phyloP scores from a whole-genome alignment of 176 grass and related monocot species.

The Aechmea fasciata region DNA sequence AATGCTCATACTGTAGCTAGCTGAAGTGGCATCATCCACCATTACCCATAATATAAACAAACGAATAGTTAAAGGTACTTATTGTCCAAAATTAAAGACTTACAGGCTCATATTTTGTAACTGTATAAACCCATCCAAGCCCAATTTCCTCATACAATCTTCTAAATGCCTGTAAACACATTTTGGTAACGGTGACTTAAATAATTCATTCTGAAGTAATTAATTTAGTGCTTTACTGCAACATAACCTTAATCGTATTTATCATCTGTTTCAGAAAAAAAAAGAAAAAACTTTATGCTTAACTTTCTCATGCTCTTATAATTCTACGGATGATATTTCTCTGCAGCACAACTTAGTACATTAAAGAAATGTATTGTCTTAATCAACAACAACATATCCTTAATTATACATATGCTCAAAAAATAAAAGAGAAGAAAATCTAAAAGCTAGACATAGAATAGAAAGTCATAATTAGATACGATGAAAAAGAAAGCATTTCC shows the following conservation, averaged over 20 bases:
- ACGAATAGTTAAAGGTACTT: background rate
- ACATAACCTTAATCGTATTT: too few species aligned
- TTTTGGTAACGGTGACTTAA: background rate
- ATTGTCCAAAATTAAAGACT: slow-evolving; percentile 29
- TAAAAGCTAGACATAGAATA: background rate
- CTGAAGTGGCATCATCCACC: background rate
- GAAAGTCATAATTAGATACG: background rate
- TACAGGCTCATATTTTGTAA: slow-evolving; percentile 93
- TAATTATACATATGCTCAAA: background rate
- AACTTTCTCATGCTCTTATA: too few species aligned
- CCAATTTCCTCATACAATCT: slow-evolving; percentile 86
- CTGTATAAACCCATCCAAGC: slow-evolving; percentile 90
- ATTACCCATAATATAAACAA: slow-evolving; percentile 18
- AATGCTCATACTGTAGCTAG: background rate
- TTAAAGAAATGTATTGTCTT: too few species aligned
- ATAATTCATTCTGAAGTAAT: too few species aligned
- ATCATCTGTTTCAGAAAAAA: too few species aligned
- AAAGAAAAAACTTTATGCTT: too few species aligned
- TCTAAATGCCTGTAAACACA: slow-evolving; percentile 69
- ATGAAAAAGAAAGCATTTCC: slow-evolving; percentile 1
- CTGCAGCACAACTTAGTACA: too few species aligned
- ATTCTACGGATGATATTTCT: too few species aligned
- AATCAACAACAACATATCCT: too few species aligned
- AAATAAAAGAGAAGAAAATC: background rate
- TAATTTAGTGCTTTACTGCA: too few species aligned